Base-by-base conservation (phyloP, 2,329 filamentous ascomycete genomes). In the Corynespora cassiicola region DNA sequence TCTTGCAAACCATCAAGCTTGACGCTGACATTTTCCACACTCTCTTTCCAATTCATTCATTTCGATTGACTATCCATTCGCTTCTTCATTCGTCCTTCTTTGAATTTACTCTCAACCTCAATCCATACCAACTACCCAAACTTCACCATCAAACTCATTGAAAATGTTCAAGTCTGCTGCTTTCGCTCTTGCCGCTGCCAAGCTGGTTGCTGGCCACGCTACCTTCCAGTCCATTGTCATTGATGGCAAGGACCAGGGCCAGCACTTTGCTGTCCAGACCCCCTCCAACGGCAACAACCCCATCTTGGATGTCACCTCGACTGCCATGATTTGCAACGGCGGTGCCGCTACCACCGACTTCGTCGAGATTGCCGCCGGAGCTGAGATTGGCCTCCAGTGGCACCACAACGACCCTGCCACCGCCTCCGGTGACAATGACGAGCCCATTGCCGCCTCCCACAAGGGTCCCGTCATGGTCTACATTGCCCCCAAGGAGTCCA, bases 401-500 rank as follows among this genome's bases (percentile, higher is more conserved):
- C 75, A 74, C 61, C 77, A 80, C 68, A 62, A 79, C 62, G 69
- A 44, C 47, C 37, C 39, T 7, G 38, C 40, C 3, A 12, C 37
- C 30, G 18, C 25, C 7, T 63, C 71, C 7, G 62, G 61, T 43
- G 56, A 59, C 39, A n/a, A 31, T 6, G 75, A 79, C 55, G 77
- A 79, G 58, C 76, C 79, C 61, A 76, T 80, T 31, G 77, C 71
- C 49, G 43, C 56, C 16, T 75, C 73, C 28, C 77, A 80, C 71
- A 65, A 70, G 63, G 77, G 77, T 6, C 77, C 76, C 32, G 57
- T 79, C 59, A 72, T 76, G 56, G 76, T 75, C 46, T 80, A 75
- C 58, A 73, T 80, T 44, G 75, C 76, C 6, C 61, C 63, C 20
- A 62, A 64, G 21, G 48, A 58, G 12, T 58, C 58, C 38, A 70